Conservation (phyloP, 192 early-diverging fungal genomes). For the Backusella mclennaniae region DNA sequence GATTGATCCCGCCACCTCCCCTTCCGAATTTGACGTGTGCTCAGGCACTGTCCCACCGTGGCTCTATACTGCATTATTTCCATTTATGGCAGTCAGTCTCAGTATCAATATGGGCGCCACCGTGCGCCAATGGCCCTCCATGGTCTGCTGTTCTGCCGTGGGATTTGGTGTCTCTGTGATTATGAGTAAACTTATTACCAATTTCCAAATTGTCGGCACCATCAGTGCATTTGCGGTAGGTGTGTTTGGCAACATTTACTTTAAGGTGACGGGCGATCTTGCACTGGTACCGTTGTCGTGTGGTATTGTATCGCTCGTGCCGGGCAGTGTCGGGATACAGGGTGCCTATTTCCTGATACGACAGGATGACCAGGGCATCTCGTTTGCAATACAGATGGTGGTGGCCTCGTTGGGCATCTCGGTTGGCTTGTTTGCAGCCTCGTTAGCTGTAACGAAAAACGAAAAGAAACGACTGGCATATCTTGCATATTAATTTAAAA, state of each 20-base stretch:
- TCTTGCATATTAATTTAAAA: constrained; percentile 3
- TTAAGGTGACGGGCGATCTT: constrained; percentile 48
- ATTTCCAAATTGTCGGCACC: constrained; percentile 37
- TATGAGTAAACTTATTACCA: constrained; percentile 16
- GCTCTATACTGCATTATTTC: constrained; percentile 43
- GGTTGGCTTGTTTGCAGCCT: constrained; percentile 44
- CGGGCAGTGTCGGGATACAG: constrained; percentile 60
- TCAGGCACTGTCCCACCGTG: constrained; percentile 11
- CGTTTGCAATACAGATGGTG: constrained; percentile 47
- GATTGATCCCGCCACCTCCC: constrained; percentile 7
- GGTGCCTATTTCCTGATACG: constrained; percentile 24
- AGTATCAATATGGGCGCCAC: constrained; percentile 29
- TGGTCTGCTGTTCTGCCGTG: constrained; percentile 37
- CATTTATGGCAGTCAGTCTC: constrained; percentile 28
- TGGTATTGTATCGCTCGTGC: constrained; percentile 77
- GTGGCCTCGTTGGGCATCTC: constrained; percentile 39
- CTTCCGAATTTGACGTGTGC: constrained; percentile 12
- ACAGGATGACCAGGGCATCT: constrained; percentile 21
- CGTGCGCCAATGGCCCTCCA: constrained; percentile 36
- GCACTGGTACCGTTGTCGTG: constrained; percentile 82
- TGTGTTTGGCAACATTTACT: constrained; percentile 38
- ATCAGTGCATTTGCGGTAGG: constrained; percentile 45
- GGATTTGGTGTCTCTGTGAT: constrained; percentile 34
- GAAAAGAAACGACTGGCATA: not conserved
- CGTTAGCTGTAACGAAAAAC: constrained; percentile 34